Conservation (phyloP, 169 alveolate species). For the Plasmodium chabaudi region DNA sequence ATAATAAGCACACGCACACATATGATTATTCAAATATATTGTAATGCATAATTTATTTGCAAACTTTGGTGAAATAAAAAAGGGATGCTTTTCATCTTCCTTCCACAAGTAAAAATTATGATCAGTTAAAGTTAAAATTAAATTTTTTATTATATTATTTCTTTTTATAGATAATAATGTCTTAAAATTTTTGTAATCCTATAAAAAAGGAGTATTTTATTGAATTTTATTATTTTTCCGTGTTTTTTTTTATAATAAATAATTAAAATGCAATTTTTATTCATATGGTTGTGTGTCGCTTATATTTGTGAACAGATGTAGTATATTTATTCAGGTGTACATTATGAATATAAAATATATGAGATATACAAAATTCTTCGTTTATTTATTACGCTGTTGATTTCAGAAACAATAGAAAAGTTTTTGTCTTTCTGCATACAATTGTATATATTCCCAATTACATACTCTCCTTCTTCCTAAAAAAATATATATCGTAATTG, state of each 20-base stretch:
- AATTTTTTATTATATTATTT: conserved; percentile 42
- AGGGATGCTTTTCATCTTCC: conserved; percentile 67
- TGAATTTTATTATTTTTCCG: too few species aligned
- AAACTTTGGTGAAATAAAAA: conserved; percentile 60
- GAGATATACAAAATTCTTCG: neutral
- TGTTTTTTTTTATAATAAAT: too few species aligned
- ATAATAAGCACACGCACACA: neutral
- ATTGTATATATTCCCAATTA: conserved; percentile 54
- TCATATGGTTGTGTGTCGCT: too few species aligned
- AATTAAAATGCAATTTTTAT: too few species aligned
- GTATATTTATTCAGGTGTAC: too few species aligned
- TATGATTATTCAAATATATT: too few species aligned
- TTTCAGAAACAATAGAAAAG: conserved; percentile 44
- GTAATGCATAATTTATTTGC: too few species aligned
- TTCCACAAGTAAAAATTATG: conserved; percentile 66
- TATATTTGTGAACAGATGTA: too few species aligned
- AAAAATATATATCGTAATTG: conserved; percentile 1
- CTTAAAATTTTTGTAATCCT: conserved; percentile 73
- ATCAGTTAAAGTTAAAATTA: conserved; percentile 69
- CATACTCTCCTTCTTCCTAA: conserved; percentile 75
- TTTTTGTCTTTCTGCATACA: conserved; percentile 71
- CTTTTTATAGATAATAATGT: conserved; percentile 63
- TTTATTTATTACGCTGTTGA: conserved; percentile 49
- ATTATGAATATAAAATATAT: too few species aligned
- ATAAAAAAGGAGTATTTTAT: neutral